Percentiles rank a stretch among this genome's conserved stretches.
Conservation (phyloP, 768 basidiomycete genomes). For the Suillus paluster region DNA sequence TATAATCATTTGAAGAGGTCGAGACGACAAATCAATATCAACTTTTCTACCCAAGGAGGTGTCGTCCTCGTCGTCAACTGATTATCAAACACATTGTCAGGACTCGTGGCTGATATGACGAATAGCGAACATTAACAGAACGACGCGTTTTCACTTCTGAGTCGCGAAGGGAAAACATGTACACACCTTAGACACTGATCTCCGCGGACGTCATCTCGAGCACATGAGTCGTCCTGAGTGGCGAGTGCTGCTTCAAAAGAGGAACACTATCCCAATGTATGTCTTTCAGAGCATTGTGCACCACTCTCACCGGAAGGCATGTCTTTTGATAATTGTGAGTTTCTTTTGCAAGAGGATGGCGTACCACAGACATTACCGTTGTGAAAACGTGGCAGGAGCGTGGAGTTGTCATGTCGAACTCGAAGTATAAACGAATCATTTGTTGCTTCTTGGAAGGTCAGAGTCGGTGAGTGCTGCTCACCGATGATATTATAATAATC, state of each 20-base stretch:
- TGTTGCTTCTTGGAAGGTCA: conserved; percentile 1
- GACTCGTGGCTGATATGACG: conserved; percentile 1
- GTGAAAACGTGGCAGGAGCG: conserved; percentile 1
- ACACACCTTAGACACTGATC: background rate
- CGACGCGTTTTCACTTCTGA: background rate
- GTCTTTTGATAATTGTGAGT: background rate
- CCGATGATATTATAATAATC: background rate
- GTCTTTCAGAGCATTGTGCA: background rate
- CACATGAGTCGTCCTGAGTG: too few species aligned
- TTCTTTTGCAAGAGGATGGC: background rate
- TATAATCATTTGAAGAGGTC: background rate
- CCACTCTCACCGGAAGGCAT: background rate
- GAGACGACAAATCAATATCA: background rate
- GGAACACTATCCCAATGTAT: background rate
- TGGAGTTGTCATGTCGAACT: background rate
- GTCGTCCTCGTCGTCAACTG: background rate
- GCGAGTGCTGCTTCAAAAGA: background rate
- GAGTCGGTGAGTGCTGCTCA: background rate
- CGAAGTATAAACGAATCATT: background rate
- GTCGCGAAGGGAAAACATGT: background rate
- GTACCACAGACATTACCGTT: background rate
- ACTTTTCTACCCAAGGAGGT: background rate
- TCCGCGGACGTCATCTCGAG: background rate
- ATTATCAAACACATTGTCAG: conserved; percentile 2
- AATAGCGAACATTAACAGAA: background rate